phyloP scores from a whole-genome alignment of 2,329 filamentous ascomycete genomes.

The Trichophyton schoenleinii region DNA sequence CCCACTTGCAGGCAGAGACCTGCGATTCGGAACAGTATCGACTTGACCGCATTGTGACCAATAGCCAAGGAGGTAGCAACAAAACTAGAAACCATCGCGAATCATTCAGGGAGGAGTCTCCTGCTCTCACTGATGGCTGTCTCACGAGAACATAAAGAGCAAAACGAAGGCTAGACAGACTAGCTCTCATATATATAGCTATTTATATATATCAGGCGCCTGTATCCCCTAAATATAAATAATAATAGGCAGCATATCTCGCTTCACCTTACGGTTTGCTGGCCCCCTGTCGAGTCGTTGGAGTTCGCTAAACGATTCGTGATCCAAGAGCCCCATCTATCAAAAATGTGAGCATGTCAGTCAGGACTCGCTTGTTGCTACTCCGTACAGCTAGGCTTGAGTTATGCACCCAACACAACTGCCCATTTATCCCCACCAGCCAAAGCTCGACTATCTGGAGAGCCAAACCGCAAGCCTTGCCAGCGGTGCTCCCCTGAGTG shows the following conservation, averaged over 20 bases:
- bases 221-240: not conserved
- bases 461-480: not conserved
- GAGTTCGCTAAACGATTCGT: not conserved
- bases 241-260: not conserved
- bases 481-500: no score
- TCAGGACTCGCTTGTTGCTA: not conserved
- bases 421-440: not conserved
- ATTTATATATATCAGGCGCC: not conserved
- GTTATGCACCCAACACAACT: not conserved
- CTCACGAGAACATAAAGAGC: not conserved
- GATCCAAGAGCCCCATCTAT: not conserved
- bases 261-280: not conserved
- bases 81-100: slow-evolving; percentile 7
- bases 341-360: not conserved
- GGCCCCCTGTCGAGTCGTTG: not conserved
- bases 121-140: not conserved
- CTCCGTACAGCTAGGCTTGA: not conserved
- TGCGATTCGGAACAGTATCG: slow-evolving; percentile 11
- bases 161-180: not conserved
- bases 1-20: slow-evolving; percentile 8
- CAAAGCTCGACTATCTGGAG: not conserved
- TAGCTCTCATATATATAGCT: not conserved
- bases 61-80: slow-evolving; percentile 8
- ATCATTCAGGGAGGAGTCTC: not conserved
- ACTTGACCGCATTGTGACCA: slow-evolving; percentile 12